Evolutionary conservation across 441 rosid genomes (phyloP), one percentile per base, ranked within the genome.

Genomic region (Adansonia madagascariensis): DNA sequence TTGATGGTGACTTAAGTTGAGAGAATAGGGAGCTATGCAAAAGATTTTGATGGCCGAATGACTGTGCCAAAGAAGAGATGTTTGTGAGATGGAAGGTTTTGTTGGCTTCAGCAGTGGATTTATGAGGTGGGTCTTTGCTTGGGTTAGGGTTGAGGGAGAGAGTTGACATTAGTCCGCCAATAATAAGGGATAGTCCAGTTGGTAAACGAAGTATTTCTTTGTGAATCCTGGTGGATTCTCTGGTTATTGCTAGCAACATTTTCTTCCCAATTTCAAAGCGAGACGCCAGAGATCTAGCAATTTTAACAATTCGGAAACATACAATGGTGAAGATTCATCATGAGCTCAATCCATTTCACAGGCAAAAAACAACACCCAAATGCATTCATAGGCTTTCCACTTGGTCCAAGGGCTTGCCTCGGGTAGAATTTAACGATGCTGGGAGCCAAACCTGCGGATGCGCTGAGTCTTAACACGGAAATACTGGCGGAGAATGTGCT

Each of bases 381-480:
- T 35, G 41, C 41, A 35, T 35, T 35, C 41, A 35, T 35, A 35
- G 41, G 6, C 41, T 89, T 90, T 27, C 77, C 85, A n/a, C 9
- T 81, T 0, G 97, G 92, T 22, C 91, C 89, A 11, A 83, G 92
- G 79, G 75, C 74, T 67, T 91, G 93, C 78, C 80, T 87, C 7
- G 74, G 74, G 17, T 55, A 67, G 35, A 43, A 67, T 3, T 67
- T 67, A 11, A 14, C 72, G 0, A 81, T 87, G 83, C 70, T 83
- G 8, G 92, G 88, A 81, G 79, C 86, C 2, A 86, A 67, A n/a
- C 71, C 82, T 0, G 86, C 85, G 22, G 73, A 90, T 41, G 75
- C 85, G 0, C 52, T 87, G 84, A 49, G 89, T 27, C 85, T 91
- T 35, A 35, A 35, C 6, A 35, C 4, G 41, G 41, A 35, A 35